A percentile compares a stretch with the other conserved stretches of the same genome.
Evolutionary conservation across 2,329 filamentous ascomycete genomes (phyloP).

Genomic region (Seiridium unicorne): DNA sequence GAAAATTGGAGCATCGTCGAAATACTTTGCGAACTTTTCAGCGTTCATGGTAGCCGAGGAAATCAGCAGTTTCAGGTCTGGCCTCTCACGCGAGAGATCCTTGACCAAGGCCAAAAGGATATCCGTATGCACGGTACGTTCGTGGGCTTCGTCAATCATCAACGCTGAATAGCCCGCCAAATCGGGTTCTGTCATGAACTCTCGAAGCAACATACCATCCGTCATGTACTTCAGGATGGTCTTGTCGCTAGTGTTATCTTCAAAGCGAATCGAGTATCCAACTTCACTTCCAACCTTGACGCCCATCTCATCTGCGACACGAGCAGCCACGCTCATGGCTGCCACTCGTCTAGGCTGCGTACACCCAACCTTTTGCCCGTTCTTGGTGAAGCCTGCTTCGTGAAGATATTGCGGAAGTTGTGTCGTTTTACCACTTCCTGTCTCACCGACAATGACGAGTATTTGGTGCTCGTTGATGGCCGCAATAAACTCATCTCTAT

Average conservation of each 20-base stretch:
- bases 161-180: conserved; percentile 79
- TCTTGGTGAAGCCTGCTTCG: conserved; percentile 85
- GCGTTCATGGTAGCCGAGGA: conserved; percentile 95
- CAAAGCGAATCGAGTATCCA: conserved; percentile 92
- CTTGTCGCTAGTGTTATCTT: conserved; percentile 87
- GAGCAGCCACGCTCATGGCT: conserved; percentile 94
- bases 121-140: conserved; percentile 87
- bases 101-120: conserved; percentile 86
- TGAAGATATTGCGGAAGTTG: conserved; percentile 92
- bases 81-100: conserved; percentile 78
- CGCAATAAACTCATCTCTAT: conserved; percentile 80
- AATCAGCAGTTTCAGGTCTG: conserved; percentile 86
- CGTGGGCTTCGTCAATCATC: conserved; percentile 98
- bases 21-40: conserved; percentile 87
- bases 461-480: conserved; percentile 85
- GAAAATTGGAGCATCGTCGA: conserved; percentile 90
- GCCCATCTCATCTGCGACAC: conserved; percentile 92
- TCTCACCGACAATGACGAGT: conserved; percentile 90
- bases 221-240: conserved; percentile 96
- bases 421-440: conserved; percentile 92
- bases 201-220: conserved; percentile 88
- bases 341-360: conserved; percentile 95
- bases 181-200: conserved; percentile 86
- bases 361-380: conserved; percentile 81
- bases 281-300: conserved; percentile 89